A percentile compares a stretch with the other conserved stretches of the same genome.
phyloP scores from a whole-genome alignment of 2,329 filamentous ascomycete genomes.

The Akanthomyces muscarius region DNA sequence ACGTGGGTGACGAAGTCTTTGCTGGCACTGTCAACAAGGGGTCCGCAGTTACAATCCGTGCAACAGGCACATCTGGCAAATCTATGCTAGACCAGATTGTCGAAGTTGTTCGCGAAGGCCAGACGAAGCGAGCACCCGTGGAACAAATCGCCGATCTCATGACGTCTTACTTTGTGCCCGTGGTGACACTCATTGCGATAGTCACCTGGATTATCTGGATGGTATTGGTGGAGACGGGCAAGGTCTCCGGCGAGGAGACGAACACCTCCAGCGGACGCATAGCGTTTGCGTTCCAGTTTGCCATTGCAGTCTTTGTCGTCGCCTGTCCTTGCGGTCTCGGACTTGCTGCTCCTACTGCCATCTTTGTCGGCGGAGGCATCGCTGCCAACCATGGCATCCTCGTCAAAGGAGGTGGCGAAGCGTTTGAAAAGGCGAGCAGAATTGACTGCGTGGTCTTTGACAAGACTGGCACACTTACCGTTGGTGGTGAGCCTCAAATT shows the following conservation, averaged over 20 bases:
- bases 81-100: conserved; percentile 82
- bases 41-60: conserved; percentile 55
- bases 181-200: conserved; percentile 65
- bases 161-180: conserved; percentile 73
- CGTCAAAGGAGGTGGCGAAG: conserved; percentile 79
- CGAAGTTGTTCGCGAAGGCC: conserved; percentile 70
- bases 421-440: conserved; percentile 77
- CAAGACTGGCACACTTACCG: conserved; percentile 80
- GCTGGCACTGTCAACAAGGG: conserved; percentile 73
- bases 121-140: conserved; percentile 70
- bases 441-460: conserved; percentile 80
- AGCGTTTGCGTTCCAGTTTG: conserved; percentile 74
- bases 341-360: conserved; percentile 78
- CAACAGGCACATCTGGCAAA: conserved; percentile 61
- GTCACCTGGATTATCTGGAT: conserved; percentile 71
- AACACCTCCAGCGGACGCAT: conserved; percentile 61
- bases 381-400: conserved; percentile 77
- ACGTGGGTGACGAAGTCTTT: conserved; percentile 59
- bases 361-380: conserved; percentile 77
- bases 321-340: conserved; percentile 82
- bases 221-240: conserved; percentile 54
- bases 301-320: conserved; percentile 82
- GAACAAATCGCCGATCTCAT: conserved; percentile 69
- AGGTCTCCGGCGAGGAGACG: conserved; percentile 54
- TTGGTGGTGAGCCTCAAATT: conserved; percentile 67